Evolutionary conservation across 2,329 filamentous ascomycete species (phyloP), one percentile per base, ranked within the genome.

Genomic region (Gyromitra esculenta): DNA sequence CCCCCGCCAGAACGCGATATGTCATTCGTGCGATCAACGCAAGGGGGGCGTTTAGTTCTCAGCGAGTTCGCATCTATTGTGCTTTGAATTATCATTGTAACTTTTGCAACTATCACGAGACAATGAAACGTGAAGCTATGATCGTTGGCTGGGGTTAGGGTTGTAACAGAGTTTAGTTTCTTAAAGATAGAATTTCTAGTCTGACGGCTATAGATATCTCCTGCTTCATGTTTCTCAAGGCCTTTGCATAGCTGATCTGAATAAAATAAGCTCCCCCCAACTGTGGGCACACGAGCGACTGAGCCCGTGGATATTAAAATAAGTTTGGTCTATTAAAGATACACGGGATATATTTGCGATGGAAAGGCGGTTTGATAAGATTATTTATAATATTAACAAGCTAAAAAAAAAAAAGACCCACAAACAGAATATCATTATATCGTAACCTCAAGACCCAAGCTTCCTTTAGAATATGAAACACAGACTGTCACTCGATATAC

Each of bases 401-500:
- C 11, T 6, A 50, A 0, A 21, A 21, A 64, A 50, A 50, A 25
- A 11, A 50, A 43, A 64, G 41, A 6, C 41, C n/a, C 11, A 37
- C 18, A n/a, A 50, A 65, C 2, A 65, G 15, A 31, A 25, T 56
- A 21, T 45, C 3, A 35, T 13, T 50, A 6, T 15, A 18, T n/a
- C 25, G 39, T 50, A 21, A 64, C 25, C n/a, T 37, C 15, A 45
- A 52, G 45, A 35, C 18, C 35, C 13, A 9, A 25, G 4, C 8
- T 2, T 5, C 35, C 21, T 37, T 18, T 18, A 31, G 25, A 63
- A 6, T 11, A 21, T 31, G 25, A 41, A 48, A 18, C 64, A 67
- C 52, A 67, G 2, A 25, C 13, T 18, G 37, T 68, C 65, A 68
- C 65, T 37, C 65, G 52, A 15, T 21, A 31, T n/a, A 21, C 8